Evolutionary conservation across 352 stramenopile genomes (phyloP).

Genomic region (Phytophthora capsici): DNA sequence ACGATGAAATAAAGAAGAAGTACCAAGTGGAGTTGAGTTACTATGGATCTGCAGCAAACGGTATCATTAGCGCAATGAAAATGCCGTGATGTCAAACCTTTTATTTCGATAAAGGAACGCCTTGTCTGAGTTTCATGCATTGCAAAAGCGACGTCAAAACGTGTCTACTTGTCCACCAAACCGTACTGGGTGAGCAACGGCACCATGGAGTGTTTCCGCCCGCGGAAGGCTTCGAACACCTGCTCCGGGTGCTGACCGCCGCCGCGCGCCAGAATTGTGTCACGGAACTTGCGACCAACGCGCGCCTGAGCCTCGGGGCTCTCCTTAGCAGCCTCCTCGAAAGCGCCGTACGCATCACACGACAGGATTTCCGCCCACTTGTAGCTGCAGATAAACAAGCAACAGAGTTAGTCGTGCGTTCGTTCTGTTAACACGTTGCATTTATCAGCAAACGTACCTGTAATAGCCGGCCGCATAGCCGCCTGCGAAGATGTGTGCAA

Average conservation of each 20-base stretch:
- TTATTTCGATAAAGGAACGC: no score
- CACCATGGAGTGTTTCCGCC: slow-evolving; percentile 93
- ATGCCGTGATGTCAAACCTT: no score
- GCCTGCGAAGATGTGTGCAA: slow-evolving; percentile 98
- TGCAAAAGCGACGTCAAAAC: no score
- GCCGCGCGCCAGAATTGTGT: slow-evolving; percentile 93
- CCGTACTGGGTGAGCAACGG: slow-evolving; percentile 96
- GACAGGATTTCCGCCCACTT: slow-evolving; percentile 98
- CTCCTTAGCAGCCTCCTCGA: slow-evolving; percentile 93
- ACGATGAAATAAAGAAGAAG: no score
- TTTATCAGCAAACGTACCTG: slow-evolving; percentile 56
- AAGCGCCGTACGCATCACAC: slow-evolving; percentile 97
- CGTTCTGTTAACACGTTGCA: slow-evolving; percentile 11
- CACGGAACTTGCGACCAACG: slow-evolving; percentile 93
- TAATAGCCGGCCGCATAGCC: slow-evolving; percentile 98
- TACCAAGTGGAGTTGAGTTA: no score
- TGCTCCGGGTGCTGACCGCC: slow-evolving; percentile 89
- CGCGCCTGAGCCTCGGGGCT: slow-evolving; percentile 61
- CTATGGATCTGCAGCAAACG: slow-evolving; percentile 6
- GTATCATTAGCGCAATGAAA: no score
- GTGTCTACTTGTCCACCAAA: slow-evolving; percentile 49
- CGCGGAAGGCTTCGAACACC: slow-evolving; percentile 97
- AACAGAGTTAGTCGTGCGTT: slow-evolving; percentile 7
- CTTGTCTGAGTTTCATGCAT: no score
- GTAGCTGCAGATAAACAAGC: slow-evolving; percentile 49